Base-by-base conservation (phyloP, 805 yeast species). In the Komagataella kurtzmanii region DNA sequence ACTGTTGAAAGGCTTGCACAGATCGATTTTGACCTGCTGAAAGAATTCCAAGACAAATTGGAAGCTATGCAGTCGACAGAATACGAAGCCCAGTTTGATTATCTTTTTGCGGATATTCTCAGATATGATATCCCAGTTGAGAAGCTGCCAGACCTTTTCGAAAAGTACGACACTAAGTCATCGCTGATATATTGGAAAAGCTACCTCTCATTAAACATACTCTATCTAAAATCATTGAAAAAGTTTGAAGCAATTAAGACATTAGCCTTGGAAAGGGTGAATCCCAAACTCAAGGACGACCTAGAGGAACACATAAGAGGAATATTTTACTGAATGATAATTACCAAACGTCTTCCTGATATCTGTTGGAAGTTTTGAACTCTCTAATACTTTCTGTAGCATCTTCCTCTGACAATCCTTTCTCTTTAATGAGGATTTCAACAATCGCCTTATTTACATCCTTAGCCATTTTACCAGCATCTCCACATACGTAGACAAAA, bases 341-440 rank as follows among this genome's bases (percentile, higher is more conserved):
- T 70, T 72, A 91, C 99, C 99, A 91, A 12, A 91, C 96, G 74
- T 91, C 99, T 70, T 93, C 98, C 71, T 91, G 99, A 67, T 89
- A 91, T 68, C 84, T 80, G 65, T 90, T 91, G 59, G 85, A 83
- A 23, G 87, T 80, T 66, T 86, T 87, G 71, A 85, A 77, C 56
- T 82, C 77, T 70, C 88, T 86, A 54, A 88, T 76, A 61, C 85
- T 72, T 54, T 85, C 93, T 51, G 79, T 77, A 12, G 96, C 97
- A 57, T 79, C 81, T 40, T 76, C 84, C 53, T 74, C 75, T 6
- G 82, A 57, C 24, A 88, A 68, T n/a, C 74, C 77, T 61, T 90
- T 82, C 56, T 79, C 78, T 52, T 76, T 65, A 48, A 81, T 67
- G 49, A 90, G 64, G 53, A 93, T 82, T 55, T 76, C 72, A 12